Evolutionary conservation across 192 early-diverging fungal species (phyloP).

Genomic region (Diversispora eburnea): DNA sequence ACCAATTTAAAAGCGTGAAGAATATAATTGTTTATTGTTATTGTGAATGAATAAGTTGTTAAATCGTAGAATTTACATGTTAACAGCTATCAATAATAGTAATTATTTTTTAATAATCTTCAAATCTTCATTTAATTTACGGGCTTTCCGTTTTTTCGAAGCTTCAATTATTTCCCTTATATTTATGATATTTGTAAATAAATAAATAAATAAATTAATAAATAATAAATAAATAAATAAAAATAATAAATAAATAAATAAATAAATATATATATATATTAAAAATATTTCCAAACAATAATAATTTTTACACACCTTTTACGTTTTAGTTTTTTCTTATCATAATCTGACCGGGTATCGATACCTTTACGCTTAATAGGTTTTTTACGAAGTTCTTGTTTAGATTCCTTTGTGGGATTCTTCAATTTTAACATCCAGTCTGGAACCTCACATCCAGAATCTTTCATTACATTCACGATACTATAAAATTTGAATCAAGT

Average conservation of each 20-base stretch:
- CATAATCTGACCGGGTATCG: constrained; percentile 65
- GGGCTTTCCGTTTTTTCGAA: constrained; percentile 38
- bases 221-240: too few species aligned
- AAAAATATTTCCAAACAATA: too few species aligned
- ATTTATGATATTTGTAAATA: neutral
- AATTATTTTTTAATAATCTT: too few species aligned
- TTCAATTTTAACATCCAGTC: constrained; percentile 97
- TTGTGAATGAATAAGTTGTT: too few species aligned
- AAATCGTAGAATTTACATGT: too few species aligned
- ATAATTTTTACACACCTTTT: constrained; percentile 44
- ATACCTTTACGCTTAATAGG: constrained; percentile 65
- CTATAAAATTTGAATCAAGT: constrained; percentile 29
- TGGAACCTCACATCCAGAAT: constrained; percentile 92
- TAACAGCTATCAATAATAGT: too few species aligned
- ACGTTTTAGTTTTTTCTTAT: constrained; percentile 53
- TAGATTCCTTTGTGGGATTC: constrained; percentile 56
- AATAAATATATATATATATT: too few species aligned
- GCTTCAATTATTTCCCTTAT: constrained; percentile 39
- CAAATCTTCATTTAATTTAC: too few species aligned
- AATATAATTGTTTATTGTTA: too few species aligned
- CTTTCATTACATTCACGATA: constrained; percentile 96
- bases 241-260: too few species aligned
- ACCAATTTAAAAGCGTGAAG: too few species aligned
- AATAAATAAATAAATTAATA: too few species aligned
- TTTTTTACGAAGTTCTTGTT: constrained; percentile 60